Percentiles rank a stretch among this genome's conserved stretches.
Evolutionary conservation across 352 stramenopile species (phyloP).

Genomic region (Pythium guiyangense): DNA sequence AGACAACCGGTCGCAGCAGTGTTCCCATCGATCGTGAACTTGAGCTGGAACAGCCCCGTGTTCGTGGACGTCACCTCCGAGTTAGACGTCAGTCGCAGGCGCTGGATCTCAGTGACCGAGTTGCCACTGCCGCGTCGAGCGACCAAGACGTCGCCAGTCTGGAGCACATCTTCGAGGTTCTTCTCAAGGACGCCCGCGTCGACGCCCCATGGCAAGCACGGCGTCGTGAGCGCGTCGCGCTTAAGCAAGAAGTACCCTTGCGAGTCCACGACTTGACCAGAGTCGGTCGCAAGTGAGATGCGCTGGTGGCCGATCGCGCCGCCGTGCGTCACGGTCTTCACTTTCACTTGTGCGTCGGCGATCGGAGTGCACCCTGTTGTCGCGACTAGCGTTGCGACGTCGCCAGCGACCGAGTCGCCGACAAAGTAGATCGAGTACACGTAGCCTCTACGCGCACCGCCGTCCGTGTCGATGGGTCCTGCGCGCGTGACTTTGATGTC

Average conservation of each 20-base stretch:
- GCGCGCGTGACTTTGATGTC: conserved; percentile 56
- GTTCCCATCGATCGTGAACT: conserved; percentile 50
- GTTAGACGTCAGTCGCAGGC: conserved; percentile 65
- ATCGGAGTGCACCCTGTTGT: conserved; percentile 24
- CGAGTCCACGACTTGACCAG: conserved; percentile 52
- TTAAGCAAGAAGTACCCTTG: conserved; percentile 54
- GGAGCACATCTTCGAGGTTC: conserved; percentile 32
- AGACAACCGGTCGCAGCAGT: conserved; percentile 59
- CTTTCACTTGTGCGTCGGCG: conserved; percentile 15
- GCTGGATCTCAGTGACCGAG: conserved; percentile 66
- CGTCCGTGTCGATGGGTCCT: conserved; percentile 26
- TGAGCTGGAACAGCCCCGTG: conserved; percentile 53
- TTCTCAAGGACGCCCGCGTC: conserved; percentile 37
- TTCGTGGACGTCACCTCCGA: conserved; percentile 38
- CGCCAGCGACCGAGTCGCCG: conserved; percentile 71
- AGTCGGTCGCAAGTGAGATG: conserved; percentile 79
- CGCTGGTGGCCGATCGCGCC: conserved; percentile 76
- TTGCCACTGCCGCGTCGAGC: conserved; percentile 46
- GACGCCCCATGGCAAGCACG: conserved; percentile 59
- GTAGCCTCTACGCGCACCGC: conserved; percentile 58
- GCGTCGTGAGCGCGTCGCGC: conserved; percentile 18
- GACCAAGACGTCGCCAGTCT: conserved; percentile 50
- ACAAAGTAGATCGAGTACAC: conserved; percentile 93
- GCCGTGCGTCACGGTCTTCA: conserved; percentile 68
- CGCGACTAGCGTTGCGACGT: conserved; percentile 56